Percentiles rank a stretch among this genome's conserved stretches.
Conservation (phyloP, 129 eudicot species). For the Heracleum sosnowskyi region DNA sequence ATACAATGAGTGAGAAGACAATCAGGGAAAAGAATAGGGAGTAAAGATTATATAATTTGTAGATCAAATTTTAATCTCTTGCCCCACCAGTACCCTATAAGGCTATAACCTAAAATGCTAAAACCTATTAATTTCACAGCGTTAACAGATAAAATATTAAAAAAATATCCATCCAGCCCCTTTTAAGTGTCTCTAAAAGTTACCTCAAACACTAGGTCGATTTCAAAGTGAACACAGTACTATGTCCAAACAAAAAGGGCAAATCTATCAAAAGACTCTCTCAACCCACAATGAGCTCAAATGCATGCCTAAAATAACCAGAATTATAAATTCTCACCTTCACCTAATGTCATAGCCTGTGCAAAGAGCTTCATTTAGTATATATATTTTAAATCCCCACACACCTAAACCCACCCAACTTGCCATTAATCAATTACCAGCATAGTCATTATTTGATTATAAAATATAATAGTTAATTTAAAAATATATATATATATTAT, state of each 20-base stretch:
- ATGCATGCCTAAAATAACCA: neutral
- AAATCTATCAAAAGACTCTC: neutral
- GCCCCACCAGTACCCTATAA: neutral
- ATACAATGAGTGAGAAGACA: neutral
- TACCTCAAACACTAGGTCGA: neutral
- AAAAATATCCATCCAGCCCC: too few species aligned
- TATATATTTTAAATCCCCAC: neutral
- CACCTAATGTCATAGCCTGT: neutral
- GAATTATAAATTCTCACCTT: neutral
- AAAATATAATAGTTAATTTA: neutral
- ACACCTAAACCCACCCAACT: neutral
- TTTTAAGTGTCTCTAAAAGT: neutral
- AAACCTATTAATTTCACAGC: neutral
- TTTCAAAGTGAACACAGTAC: neutral
- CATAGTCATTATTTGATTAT: neutral
- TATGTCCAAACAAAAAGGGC: neutral
- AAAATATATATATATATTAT: too few species aligned
- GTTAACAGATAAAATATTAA: too few species aligned
- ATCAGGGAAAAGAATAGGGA: neutral
- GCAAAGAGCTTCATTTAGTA: neutral
- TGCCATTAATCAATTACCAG: neutral
- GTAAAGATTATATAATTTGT: neutral
- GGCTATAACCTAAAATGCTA: neutral
- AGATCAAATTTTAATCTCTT: neutral
- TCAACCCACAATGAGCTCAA: neutral